A percentile compares a stretch with the other conserved stretches of the same genome.
Conservation (phyloP, 352 stramenopile genomes). For the Globisporangium polare region DNA sequence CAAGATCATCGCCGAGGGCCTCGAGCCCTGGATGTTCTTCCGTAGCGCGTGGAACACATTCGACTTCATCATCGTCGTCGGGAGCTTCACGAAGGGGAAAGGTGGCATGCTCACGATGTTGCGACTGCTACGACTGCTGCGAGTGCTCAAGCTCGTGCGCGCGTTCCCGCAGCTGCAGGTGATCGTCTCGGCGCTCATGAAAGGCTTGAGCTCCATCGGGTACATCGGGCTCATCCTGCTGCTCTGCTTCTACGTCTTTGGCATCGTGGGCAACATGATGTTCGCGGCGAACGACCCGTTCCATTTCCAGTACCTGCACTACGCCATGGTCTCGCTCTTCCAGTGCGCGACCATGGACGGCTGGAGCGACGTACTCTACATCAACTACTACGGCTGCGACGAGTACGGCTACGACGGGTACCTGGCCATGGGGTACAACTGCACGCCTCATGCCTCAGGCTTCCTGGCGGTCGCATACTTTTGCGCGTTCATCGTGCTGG, state of each 20-base stretch:
- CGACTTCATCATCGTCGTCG: constrained; percentile 82
- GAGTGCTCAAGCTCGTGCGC: constrained; percentile 86
- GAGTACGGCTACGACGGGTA: constrained; percentile 77
- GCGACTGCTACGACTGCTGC: constrained; percentile 72
- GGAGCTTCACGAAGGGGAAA: constrained; percentile 57
- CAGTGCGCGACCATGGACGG: constrained; percentile 85
- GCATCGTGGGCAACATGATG: constrained; percentile 89
- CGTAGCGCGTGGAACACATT: constrained; percentile 75
- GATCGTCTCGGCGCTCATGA: constrained; percentile 89
- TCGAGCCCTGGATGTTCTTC: constrained; percentile 81
- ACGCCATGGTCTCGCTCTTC: constrained; percentile 89
- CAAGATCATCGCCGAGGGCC: constrained; percentile 72
- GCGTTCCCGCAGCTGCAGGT: constrained; percentile 85
- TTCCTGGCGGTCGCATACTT: constrained; percentile 77
- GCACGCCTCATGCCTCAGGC: constrained; percentile 32
- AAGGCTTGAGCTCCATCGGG: constrained; percentile 80
- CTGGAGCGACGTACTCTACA: constrained; percentile 90
- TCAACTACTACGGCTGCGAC: constrained; percentile 89
- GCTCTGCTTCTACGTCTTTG: constrained; percentile 90
- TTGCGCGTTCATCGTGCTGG: constrained; percentile 76
- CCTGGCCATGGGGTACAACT: constrained; percentile 49
- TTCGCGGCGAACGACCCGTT: constrained; percentile 87
- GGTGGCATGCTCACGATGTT: constrained; percentile 84
- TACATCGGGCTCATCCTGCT: constrained; percentile 90
- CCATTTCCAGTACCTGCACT: constrained; percentile 86